phyloP scores from a whole-genome alignment of 352 stramenopile genomes.

The Plasmopara viticola region DNA sequence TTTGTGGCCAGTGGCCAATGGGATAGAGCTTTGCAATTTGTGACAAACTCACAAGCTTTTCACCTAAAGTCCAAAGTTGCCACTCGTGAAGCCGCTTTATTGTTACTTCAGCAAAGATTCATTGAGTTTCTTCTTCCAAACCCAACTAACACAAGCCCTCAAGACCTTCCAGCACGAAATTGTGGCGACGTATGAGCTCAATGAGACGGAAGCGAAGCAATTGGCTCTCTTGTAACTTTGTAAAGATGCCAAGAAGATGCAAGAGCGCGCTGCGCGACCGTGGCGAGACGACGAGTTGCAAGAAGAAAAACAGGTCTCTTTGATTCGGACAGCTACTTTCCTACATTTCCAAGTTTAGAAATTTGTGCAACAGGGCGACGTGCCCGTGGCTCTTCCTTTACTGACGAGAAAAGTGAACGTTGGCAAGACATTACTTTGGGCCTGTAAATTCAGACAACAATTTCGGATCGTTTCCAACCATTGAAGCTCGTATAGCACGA shows the following conservation, averaged over 20 bases:
- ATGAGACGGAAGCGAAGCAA: too few species aligned
- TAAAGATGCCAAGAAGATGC: constrained; percentile 30
- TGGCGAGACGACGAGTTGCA: constrained; percentile 47
- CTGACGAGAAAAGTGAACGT: constrained; percentile 30
- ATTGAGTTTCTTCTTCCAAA: constrained; percentile 38
- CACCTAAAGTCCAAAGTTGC: constrained; percentile 44
- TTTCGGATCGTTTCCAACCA: constrained; percentile 62
- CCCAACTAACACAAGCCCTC: constrained; percentile 36
- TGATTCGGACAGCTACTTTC: too few species aligned
- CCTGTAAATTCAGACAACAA: constrained; percentile 67
- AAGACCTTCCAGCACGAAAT: constrained; percentile 69
- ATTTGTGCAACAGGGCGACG: constrained; percentile 30
- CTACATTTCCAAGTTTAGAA: too few species aligned
- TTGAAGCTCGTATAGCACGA: too few species aligned
- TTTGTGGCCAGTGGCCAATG: too few species aligned
- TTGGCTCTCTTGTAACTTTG: too few species aligned
- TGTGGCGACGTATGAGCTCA: too few species aligned
- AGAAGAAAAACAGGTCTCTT: background rate
- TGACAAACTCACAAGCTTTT: constrained; percentile 16
- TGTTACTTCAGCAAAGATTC: constrained; percentile 64
- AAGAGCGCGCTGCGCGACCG: constrained; percentile 26
- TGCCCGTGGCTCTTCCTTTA: constrained; percentile 11
- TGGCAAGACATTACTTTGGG: constrained; percentile 70
- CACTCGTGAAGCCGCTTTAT: constrained; percentile 30
- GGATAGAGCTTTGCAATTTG: constrained; percentile 45